These are phyloP conservation scores for Saccharomyces hybrid DNA, from an alignment of 1,139 yeast genomes.

Conservation along the genomic window DNA sequence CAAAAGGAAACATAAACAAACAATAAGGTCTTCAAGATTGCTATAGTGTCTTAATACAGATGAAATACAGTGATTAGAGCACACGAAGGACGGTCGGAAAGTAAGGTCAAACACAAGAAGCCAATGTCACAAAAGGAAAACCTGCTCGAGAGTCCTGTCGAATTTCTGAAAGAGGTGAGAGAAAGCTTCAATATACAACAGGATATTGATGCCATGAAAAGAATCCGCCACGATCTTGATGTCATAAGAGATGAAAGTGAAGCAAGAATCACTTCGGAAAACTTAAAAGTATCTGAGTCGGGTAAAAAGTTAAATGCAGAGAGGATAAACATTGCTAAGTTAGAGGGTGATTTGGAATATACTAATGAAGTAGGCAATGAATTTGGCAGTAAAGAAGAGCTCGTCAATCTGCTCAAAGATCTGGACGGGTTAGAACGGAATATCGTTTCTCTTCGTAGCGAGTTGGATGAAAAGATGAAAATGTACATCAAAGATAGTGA, in stretches of 20 bases:
- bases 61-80: not conserved
- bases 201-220: conserved; percentile 15
- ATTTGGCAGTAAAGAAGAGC: conserved; percentile 12
- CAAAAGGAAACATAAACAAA: not conserved
- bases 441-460: conserved; percentile 12
- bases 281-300: conserved; percentile 9
- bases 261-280: conserved; percentile 9
- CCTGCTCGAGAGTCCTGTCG: conserved; percentile 18
- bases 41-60: not conserved
- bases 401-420: conserved; percentile 16
- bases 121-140: conserved; percentile 19
- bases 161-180: conserved; percentile 20
- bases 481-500: conserved; percentile 6
- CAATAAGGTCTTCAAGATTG: not conserved
- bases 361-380: conserved; percentile 14
- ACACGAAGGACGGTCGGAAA: not conserved
- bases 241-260: conserved; percentile 10
- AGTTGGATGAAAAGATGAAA: conserved; percentile 17
- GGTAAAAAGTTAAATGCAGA: conserved; percentile 7
- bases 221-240: conserved; percentile 13
- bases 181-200: conserved; percentile 21
- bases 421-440: conserved; percentile 19
- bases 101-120: not conserved
- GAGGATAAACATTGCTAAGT: conserved; percentile 6
- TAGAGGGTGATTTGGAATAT: conserved; percentile 10